Conservation (phyloP, 306 rosid species). For the Sesbania bispinosa region DNA sequence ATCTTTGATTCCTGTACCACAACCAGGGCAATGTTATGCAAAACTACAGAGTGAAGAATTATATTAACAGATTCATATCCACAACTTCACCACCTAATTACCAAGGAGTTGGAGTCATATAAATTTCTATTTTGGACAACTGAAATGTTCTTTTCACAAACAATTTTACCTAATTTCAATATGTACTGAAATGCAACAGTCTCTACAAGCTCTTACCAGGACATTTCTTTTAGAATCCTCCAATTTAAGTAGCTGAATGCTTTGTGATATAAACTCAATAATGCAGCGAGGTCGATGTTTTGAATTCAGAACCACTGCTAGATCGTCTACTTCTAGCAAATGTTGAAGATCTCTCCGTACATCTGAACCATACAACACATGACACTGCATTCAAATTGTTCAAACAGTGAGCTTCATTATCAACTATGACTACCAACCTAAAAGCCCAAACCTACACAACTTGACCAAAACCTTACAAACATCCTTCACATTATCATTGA, state of each 20-base stretch:
- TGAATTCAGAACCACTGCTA: slow-evolving; percentile 52
- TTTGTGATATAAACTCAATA: slow-evolving; percentile 78
- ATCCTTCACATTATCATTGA: not conserved
- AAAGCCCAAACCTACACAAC: not conserved
- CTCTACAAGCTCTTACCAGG: slow-evolving; percentile 46
- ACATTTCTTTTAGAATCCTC: slow-evolving; percentile 62
- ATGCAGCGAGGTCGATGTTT: slow-evolving; percentile 74
- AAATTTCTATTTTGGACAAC: not conserved
- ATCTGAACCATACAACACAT: slow-evolving; percentile 66
- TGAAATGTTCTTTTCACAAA: not conserved
- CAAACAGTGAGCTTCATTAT: slow-evolving; percentile 23
- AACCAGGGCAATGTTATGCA: slow-evolving; percentile 3
- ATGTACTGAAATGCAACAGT: slow-evolving; percentile 13
- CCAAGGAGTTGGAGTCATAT: not conserved
- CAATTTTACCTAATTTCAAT: not conserved
- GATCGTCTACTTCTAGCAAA: slow-evolving; percentile 69
- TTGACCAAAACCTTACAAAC: not conserved
- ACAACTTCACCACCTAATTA: not conserved
- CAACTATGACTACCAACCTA: not conserved
- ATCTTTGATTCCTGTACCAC: slow-evolving; percentile 67
- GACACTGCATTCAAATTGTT: slow-evolving; percentile 64
- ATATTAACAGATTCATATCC: not conserved
- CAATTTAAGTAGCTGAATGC: slow-evolving; percentile 61
- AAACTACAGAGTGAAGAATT: not conserved
- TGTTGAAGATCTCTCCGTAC: slow-evolving; percentile 54